Evolutionary conservation across 2,329 filamentous ascomycete genomes (phyloP).

Genomic region (Cadophora sp.): DNA sequence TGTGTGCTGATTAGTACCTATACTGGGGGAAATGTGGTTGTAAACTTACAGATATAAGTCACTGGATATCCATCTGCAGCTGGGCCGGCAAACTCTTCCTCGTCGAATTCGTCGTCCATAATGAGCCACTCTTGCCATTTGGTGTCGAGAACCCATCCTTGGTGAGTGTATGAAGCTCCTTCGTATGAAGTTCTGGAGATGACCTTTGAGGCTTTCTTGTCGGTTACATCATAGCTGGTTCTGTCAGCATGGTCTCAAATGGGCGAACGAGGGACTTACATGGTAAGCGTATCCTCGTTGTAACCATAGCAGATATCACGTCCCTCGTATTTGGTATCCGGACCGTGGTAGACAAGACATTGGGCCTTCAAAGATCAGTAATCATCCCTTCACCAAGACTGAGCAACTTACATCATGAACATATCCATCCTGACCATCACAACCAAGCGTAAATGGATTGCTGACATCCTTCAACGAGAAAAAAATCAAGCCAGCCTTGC

Average conservation of each 20-base stretch:
- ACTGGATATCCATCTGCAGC: slow-evolving; percentile 53
- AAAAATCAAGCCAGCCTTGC: slow-evolving; percentile 56
- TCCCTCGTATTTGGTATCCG: slow-evolving; percentile 35
- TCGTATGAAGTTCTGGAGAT: slow-evolving; percentile 56
- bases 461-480: slow-evolving; percentile 55
- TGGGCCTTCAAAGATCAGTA: slow-evolving; percentile 51
- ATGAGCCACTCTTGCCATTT: slow-evolving; percentile 26
- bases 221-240: slow-evolving; percentile 52
- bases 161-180: slow-evolving; percentile 57
- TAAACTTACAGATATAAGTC: slow-evolving; percentile 56
- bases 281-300: slow-evolving; percentile 45
- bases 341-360: slow-evolving; percentile 35
- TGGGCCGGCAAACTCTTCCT: slow-evolving; percentile 49
- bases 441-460: slow-evolving; percentile 54
- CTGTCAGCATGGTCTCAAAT: neutral
- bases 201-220: slow-evolving; percentile 46
- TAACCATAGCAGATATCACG: slow-evolving; percentile 36
- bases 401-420: slow-evolving; percentile 26
- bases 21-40: no score
- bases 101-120: slow-evolving; percentile 47
- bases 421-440: slow-evolving; percentile 52
- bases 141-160: slow-evolving; percentile 48
- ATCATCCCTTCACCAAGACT: neutral
- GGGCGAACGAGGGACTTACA: neutral
- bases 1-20: neutral